Conservation (phyloP, 1,139 yeast species). For the Yamadazyma conglobata region DNA sequence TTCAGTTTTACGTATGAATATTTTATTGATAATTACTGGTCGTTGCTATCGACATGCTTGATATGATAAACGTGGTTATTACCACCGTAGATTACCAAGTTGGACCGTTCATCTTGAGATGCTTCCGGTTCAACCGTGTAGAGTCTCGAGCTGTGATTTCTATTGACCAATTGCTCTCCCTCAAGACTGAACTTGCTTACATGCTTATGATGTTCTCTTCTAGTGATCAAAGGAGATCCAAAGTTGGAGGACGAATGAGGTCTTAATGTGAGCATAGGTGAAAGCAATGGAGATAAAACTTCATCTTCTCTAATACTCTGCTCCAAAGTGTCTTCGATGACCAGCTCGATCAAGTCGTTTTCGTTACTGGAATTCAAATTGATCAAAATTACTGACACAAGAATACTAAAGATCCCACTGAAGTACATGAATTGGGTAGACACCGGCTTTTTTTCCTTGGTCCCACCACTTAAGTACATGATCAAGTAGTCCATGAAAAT, state of each 20-base stretch:
- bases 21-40: no score
- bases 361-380: constrained; percentile 43
- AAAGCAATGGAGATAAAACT: constrained; percentile 42
- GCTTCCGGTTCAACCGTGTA: constrained; percentile 18
- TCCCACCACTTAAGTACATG: constrained; percentile 20
- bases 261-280: constrained; percentile 33
- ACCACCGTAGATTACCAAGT: constrained; percentile 33
- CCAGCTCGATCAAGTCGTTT: constrained; percentile 44
- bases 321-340: constrained; percentile 47
- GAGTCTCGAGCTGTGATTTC: constrained; percentile 20
- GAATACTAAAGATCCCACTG: constrained; percentile 45
- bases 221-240: constrained; percentile 13
- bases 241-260: constrained; percentile 12
- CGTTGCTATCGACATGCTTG: constrained; percentile 17
- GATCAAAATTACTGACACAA: constrained; percentile 45
- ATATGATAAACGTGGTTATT: constrained; percentile 41
- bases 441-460: constrained; percentile 12
- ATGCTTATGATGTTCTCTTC: constrained; percentile 8
- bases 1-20: no score
- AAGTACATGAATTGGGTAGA: constrained; percentile 33
- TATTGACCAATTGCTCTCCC: constrained; percentile 16
- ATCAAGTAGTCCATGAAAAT: constrained; percentile 44
- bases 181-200: constrained; percentile 14
- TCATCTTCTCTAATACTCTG: constrained; percentile 48
- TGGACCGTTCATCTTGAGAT: constrained; percentile 7